Percentiles rank a stretch among this genome's conserved stretches.
phyloP scores from a whole-genome alignment of 2,329 filamentous ascomycete genomes.

The Arthrobotrys musiformis region DNA sequence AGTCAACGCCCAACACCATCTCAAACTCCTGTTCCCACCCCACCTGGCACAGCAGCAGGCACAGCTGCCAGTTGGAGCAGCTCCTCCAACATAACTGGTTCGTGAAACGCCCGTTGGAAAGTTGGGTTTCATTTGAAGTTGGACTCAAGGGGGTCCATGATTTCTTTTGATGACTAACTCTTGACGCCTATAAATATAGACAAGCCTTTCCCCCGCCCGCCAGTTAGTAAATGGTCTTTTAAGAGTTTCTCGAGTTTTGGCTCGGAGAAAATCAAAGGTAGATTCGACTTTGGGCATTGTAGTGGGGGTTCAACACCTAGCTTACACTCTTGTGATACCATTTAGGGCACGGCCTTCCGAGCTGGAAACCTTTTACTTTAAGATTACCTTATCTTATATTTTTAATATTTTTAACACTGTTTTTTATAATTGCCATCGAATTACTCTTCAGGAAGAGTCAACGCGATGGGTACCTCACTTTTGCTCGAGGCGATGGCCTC shows the following conservation, averaged over 20 bases:
- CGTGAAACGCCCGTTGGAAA: background rate
- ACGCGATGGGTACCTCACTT: conserved; percentile 53
- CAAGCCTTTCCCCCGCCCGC: conserved; percentile 46
- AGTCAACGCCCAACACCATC: background rate
- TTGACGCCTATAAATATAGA: conserved; percentile 39
- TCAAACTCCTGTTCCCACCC: background rate
- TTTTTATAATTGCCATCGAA: conserved; percentile 54
- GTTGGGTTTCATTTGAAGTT: conserved; percentile 17
- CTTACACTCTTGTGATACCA: background rate
- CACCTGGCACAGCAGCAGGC: background rate
- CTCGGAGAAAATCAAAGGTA: conserved; percentile 33
- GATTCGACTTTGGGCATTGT: background rate
- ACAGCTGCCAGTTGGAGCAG: conserved; percentile 10
- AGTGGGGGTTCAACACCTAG: background rate
- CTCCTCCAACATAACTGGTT: conserved; percentile 31
- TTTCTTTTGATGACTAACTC: conserved; percentile 15
- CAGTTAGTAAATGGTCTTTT: conserved; percentile 38
- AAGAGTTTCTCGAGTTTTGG: conserved; percentile 44
- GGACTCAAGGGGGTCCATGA: conserved; percentile 9
- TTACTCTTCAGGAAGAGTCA: conserved; percentile 46
- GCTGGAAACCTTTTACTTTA: conserved; percentile 55
- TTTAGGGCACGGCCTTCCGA: conserved; percentile 32
- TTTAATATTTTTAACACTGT: conserved; percentile 46
- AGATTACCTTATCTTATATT: conserved; percentile 47
- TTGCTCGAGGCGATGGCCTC: conserved; percentile 25